Conservation (phyloP, 192 early-diverging fungal genomes). For the Coemansia sp. region DNA sequence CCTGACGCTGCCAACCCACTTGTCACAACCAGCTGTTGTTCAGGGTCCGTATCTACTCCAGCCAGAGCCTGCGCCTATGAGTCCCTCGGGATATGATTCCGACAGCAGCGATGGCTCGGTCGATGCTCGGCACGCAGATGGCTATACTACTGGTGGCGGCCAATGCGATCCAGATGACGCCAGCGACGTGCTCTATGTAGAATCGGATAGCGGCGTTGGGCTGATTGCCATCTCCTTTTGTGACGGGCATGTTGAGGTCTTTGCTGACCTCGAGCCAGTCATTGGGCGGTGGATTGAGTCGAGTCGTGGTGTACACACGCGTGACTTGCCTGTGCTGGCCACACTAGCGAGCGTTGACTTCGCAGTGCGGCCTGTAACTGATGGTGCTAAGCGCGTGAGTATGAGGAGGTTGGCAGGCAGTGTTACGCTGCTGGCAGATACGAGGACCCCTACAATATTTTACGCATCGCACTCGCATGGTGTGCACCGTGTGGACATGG, state of each 20-base stretch:
- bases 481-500: constrained; percentile 67
- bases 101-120: constrained; percentile 22
- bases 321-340: constrained; percentile 56
- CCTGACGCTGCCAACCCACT: constrained; percentile 25
- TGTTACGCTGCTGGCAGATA: constrained; percentile 64
- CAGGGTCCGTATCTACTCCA: constrained; percentile 59
- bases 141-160: constrained; percentile 2
- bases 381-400: background rate
- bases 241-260: constrained; percentile 67
- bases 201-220: constrained; percentile 51
- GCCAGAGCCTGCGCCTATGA: constrained; percentile 47
- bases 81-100: constrained; percentile 15
- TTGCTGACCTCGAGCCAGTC: constrained; percentile 63
- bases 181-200: constrained; percentile 42
- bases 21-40: constrained; percentile 21
- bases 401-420: constrained; percentile 20
- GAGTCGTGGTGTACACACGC: constrained; percentile 12
- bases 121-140: background rate
- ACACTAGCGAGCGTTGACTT: constrained; percentile 63
- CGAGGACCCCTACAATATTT: constrained; percentile 64
- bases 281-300: constrained; percentile 45
- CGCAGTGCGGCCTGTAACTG: constrained; percentile 30
- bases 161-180: constrained; percentile 45
- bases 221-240: constrained; percentile 64
- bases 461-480: constrained; percentile 74